Evolutionary conservation across 176 grass and related monocot species (phyloP).

Genomic region (Phoenix roebelenii): DNA sequence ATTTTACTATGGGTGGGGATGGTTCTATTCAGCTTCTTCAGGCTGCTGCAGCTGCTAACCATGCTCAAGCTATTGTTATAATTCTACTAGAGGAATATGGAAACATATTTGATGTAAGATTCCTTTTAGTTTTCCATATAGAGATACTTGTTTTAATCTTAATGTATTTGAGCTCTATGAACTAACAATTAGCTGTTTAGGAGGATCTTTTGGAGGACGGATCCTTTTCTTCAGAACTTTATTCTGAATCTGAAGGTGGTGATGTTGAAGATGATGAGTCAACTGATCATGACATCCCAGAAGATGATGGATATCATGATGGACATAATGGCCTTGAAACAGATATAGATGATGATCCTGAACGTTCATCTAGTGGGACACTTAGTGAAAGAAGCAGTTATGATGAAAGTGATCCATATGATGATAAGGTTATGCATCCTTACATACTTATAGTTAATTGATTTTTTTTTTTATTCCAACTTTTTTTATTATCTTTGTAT

Average conservation of each 20-base stretch:
- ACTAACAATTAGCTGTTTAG: slow-evolving; percentile 37
- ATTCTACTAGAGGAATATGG: slow-evolving; percentile 93
- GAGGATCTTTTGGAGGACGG: slow-evolving; percentile 61
- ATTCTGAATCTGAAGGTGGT: slow-evolving; percentile 67
- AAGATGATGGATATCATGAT: slow-evolving; percentile 63
- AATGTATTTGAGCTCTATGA: slow-evolving; percentile 13
- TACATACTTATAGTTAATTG: too few relatives aligned
- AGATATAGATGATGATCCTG: slow-evolving; percentile 25
- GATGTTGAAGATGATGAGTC: slow-evolving; percentile 77
- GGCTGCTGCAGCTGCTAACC: slow-evolving; percentile 91
- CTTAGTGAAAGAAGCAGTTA: slow-evolving; percentile 37
- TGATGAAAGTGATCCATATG: slow-evolving; percentile 23
- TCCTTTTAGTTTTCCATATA: slow-evolving; percentile 2
- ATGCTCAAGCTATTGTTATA: slow-evolving; percentile 93
- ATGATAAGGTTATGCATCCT: slow-evolving; percentile 38
- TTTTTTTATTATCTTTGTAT: too few relatives aligned
- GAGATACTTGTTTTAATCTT: slow-evolving; percentile 9
- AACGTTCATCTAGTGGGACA: slow-evolving; percentile 30
- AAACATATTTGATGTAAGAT: slow-evolving; percentile 81
- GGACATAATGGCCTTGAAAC: slow-evolving; percentile 22
- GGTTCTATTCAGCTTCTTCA: slow-evolving; percentile 90
- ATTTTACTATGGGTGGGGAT: slow-evolving; percentile 76
- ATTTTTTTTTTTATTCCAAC: too few relatives aligned
- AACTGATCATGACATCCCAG: slow-evolving; percentile 58
- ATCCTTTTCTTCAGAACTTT: slow-evolving; percentile 70